Conservation (phyloP, 495 filamentous ascomycete genomes). For the Corynascus novoguineensis region DNA sequence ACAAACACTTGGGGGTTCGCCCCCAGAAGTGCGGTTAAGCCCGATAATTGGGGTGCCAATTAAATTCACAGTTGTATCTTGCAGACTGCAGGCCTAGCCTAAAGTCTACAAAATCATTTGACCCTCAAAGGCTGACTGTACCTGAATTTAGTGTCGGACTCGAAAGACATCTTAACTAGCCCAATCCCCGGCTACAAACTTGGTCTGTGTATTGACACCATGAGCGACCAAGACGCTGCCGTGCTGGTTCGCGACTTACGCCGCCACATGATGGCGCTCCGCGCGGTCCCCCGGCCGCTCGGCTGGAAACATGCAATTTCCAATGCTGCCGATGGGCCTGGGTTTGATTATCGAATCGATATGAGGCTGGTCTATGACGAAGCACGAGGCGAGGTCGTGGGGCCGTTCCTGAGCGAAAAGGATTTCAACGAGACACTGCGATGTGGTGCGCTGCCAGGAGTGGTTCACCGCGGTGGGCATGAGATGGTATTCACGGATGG, state of each 20-base stretch:
- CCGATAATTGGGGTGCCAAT: too few relatives aligned
- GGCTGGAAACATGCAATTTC: not conserved
- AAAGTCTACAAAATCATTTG: too few relatives aligned
- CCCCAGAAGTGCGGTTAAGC: too few relatives aligned
- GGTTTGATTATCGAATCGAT: not conserved
- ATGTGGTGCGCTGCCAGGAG: not conserved
- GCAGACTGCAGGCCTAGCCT: too few relatives aligned
- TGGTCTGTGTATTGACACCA: not conserved
- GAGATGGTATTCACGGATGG: constrained; percentile 1
- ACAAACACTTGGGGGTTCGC: too few relatives aligned
- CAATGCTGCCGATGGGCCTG: not conserved
- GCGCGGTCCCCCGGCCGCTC: not conserved
- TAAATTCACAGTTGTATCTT: too few relatives aligned
- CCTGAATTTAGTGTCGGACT: not conserved
- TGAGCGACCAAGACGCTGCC: not conserved
- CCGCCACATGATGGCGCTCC: not conserved
- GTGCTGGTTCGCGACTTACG: not conserved
- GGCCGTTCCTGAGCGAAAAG: not conserved
- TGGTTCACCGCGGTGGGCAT: not conserved
- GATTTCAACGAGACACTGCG: not conserved
- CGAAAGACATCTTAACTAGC: not conserved
- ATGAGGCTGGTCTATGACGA: not conserved
- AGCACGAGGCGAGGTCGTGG: not conserved
- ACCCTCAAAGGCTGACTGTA: too few relatives aligned
- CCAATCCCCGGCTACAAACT: not conserved